Conservation (phyloP, 768 basidiomycete genomes). For the Agrocybe pediades region DNA sequence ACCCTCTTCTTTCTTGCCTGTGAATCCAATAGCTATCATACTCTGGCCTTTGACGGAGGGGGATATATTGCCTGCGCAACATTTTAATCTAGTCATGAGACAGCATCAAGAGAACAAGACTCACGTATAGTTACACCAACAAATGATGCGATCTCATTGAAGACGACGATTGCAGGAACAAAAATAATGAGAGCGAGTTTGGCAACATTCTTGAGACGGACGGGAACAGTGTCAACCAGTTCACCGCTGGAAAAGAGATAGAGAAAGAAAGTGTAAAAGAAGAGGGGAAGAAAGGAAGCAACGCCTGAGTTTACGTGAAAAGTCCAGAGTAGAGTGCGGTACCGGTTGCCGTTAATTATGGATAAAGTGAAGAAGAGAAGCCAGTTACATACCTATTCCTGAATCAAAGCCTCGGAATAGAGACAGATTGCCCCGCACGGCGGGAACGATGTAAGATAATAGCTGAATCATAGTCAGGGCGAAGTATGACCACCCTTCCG, state of each 20-base stretch:
- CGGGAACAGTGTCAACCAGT: conserved; percentile 55
- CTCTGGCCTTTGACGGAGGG: conserved; percentile 11
- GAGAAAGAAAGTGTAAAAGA: conserved; percentile 64
- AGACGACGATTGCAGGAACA: conserved; percentile 54
- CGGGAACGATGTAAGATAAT: conserved; percentile 55
- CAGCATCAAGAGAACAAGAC: conserved; percentile 21
- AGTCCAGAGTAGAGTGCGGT: too few species aligned
- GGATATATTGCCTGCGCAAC: conserved; percentile 4
- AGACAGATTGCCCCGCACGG: conserved; percentile 44
- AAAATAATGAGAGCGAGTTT: conserved; percentile 49
- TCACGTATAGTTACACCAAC: conserved; percentile 57
- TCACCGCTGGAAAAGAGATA: conserved; percentile 55
- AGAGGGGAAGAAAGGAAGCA: conserved; percentile 64
- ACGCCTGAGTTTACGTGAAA: conserved; percentile 37
- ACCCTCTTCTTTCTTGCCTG: conserved; percentile 29
- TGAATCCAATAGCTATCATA: conserved; percentile 47
- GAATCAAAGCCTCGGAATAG: conserved; percentile 59
- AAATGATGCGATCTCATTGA: conserved; percentile 69
- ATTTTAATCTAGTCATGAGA: neutral
- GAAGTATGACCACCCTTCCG: conserved; percentile 66
- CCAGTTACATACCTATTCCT: conserved; percentile 52
- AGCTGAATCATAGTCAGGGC: conserved; percentile 61
- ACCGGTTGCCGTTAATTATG: conserved; percentile 2
- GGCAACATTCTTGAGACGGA: conserved; percentile 43
- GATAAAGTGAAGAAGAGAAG: neutral